phyloP scores from a whole-genome alignment of 164 flowering plant species.

The Protea cynaroides region DNA sequence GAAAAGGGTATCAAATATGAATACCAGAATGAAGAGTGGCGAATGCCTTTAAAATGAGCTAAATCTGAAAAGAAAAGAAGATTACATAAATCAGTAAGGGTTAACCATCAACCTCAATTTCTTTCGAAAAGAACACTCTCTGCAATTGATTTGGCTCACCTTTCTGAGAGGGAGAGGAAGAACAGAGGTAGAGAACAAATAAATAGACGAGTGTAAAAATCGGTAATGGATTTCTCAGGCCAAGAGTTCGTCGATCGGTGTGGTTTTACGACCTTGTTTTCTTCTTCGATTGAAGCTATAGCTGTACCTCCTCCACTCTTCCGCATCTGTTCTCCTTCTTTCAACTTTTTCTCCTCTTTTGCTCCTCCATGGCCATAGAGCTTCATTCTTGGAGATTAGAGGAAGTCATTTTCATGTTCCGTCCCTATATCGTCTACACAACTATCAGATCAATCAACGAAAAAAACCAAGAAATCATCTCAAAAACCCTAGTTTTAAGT shows the following conservation, averaged over 20 bases:
- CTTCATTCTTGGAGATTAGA: slow-evolving; percentile 46
- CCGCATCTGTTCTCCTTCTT: background rate
- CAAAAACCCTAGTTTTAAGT: too few relatives aligned
- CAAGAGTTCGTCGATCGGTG: slow-evolving; percentile 18
- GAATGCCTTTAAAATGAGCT: slow-evolving; percentile 34
- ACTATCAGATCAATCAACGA: too few relatives aligned
- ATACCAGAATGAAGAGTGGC: too few relatives aligned
- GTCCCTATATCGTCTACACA: too few relatives aligned
- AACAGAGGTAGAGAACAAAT: slow-evolving; percentile 57
- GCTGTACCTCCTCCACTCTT: background rate
- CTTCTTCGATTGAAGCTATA: slow-evolving; percentile 10
- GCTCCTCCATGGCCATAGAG: slow-evolving; percentile 26
- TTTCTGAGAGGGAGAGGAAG: slow-evolving; percentile 53
- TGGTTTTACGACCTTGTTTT: slow-evolving; percentile 21
- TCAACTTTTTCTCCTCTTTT: slow-evolving; percentile 20
- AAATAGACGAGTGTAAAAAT: slow-evolving; percentile 56
- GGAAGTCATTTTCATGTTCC: too few relatives aligned
- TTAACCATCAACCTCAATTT: background rate
- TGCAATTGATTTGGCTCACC: slow-evolving; percentile 24
- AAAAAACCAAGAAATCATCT: too few relatives aligned
- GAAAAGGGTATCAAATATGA: too few relatives aligned
- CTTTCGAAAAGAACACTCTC: background rate
- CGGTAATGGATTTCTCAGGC: slow-evolving; percentile 50
- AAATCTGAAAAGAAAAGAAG: slow-evolving; percentile 44
- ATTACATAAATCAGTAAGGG: too few relatives aligned